Conservation (phyloP, 306 rosid species). For the Acacia confusa region DNA sequence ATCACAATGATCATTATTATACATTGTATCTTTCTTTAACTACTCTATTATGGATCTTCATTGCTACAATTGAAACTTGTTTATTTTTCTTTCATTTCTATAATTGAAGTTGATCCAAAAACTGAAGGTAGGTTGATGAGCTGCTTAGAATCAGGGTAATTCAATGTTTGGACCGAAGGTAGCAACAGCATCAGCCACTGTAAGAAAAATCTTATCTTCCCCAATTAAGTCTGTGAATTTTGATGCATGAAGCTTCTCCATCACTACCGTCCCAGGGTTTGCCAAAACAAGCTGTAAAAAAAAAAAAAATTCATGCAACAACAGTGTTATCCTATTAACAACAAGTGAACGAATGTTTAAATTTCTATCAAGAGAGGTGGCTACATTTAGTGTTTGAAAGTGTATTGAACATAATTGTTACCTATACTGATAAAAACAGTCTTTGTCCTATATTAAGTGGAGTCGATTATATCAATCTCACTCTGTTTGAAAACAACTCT, state of each 20-base stretch:
- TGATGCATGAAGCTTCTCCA: conserved; percentile 69
- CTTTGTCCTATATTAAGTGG: neutral
- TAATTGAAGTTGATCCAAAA: neutral
- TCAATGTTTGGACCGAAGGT: conserved; percentile 36
- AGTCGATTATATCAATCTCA: neutral
- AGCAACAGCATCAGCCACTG: conserved; percentile 70
- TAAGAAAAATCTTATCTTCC: conserved; percentile 57
- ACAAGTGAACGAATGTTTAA: too few species aligned
- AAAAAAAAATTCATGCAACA: too few species aligned
- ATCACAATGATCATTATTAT: neutral
- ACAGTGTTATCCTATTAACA: too few species aligned
- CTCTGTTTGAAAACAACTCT: neutral
- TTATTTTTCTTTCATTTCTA: neutral
- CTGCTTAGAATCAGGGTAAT: neutral
- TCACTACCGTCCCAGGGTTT: conserved; percentile 78
- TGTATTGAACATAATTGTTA: too few species aligned
- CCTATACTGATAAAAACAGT: neutral
- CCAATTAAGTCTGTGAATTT: conserved; percentile 55
- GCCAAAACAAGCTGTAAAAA: conserved; percentile 59
- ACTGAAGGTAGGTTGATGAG: neutral
- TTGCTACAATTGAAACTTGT: neutral
- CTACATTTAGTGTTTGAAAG: too few species aligned
- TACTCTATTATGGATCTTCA: neutral
- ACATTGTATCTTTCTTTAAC: neutral
- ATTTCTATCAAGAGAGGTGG: too few species aligned